Evolutionary conservation across 2,329 filamentous ascomycete genomes (phyloP), one percentile per base, ranked within the genome.

Genomic region (Neonectria magnoliae): DNA sequence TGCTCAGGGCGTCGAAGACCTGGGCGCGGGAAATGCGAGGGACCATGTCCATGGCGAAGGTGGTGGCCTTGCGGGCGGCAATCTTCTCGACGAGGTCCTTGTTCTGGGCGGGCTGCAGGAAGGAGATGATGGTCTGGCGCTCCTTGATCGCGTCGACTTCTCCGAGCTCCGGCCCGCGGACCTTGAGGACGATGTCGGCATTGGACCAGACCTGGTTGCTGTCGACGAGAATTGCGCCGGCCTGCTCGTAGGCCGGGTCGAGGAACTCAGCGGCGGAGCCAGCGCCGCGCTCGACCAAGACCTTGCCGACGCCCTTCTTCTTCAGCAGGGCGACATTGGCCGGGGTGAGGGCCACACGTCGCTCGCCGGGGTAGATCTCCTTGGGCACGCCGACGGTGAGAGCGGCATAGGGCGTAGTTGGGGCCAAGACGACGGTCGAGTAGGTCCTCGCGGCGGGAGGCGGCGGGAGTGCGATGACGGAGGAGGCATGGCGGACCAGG

Each of bases 11-110:
- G 79, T 97, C 93, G 73, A 97, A 97, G 0, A 92, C 90, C 76
- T 97, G 94, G 1, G 94, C 93, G 51, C 94, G 88, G 1, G 93
- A 97, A 71, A 97, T 97, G 44, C 94, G 89, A 16, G 94, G 94
- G 57, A 97, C 91, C 89, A 94, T 91, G 76, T 97, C 94, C 93
- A 97, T 97, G 22, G 94, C 93, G 76, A 97, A 96, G 16, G 88
- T 83, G 1, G 93, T 97, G 2, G 90, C 89, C 29, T 91, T 90
- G 53, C 88, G 88, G 41, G 84, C 83, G 27, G 92, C 90, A 64
- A 97, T 86, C 64, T 88, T 89, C 64, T 93, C 87, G 10, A 97
- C 91, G 6, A 95, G 81, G 9, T 87, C 83, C 78, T 88, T 90
- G 78, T 97, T 97, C 80, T 95, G 92, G 7, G 89, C 85, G 0